Percentiles rank a stretch among this genome's conserved stretches.
phyloP scores from a whole-genome alignment of 306 rosid genomes.

The Citrullus colocynthis region DNA sequence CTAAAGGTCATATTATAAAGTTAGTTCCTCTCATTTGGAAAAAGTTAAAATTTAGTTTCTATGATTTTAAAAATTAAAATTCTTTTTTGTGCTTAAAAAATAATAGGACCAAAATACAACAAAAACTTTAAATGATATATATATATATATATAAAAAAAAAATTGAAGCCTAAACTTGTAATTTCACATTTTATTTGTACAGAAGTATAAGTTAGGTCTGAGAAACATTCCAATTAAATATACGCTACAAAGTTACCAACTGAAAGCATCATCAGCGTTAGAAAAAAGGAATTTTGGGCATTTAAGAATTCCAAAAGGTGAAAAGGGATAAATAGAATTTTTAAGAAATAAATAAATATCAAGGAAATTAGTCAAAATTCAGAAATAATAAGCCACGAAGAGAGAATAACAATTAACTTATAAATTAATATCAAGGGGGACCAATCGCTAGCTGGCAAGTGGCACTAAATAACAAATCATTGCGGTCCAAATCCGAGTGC shows the following conservation, averaged over 20 bases:
- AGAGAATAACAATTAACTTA: not conserved
- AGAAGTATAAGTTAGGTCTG: not conserved
- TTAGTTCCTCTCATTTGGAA: too few species aligned
- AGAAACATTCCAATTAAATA: not conserved
- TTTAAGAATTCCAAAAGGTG: not conserved
- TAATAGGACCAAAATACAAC: too few species aligned
- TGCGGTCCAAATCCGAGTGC: not conserved
- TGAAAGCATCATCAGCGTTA: not conserved
- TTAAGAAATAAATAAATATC: not conserved
- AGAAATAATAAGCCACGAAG: not conserved
- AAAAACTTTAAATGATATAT: too few species aligned
- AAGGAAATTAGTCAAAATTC: not conserved
- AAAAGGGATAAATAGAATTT: not conserved
- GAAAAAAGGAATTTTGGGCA: not conserved
- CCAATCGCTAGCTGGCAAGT: not conserved
- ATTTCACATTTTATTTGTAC: not conserved
- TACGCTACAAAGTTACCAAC: not conserved
- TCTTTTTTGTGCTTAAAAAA: too few species aligned
- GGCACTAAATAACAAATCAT: not conserved
- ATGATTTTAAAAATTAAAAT: too few species aligned
- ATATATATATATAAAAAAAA: too few species aligned
- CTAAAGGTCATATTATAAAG: too few species aligned
- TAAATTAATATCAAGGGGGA: not conserved
- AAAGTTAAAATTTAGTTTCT: too few species aligned
- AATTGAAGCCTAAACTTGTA: too few species aligned